Base-by-base conservation (phyloP, 2,329 filamentous ascomycete genomes). In the Ophiostoma quercus region DNA sequence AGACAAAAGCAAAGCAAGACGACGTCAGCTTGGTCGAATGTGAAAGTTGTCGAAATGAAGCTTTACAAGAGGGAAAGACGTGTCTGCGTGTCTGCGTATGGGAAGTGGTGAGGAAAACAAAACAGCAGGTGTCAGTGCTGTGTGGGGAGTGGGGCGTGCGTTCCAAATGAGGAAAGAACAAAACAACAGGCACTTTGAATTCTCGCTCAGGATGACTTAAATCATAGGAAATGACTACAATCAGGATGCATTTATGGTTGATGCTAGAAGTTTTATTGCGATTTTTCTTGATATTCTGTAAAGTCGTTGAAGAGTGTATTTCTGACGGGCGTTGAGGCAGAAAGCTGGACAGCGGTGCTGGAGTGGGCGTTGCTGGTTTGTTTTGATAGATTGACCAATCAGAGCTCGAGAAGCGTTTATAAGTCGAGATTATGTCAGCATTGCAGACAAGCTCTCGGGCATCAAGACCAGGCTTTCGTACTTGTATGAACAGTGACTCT, bases 351-450 rank as follows among this genome's bases (percentile, higher is more conserved):
- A 11, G 29, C 41, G 66, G 69, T 19, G 16, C 11, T 63, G 65
- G 8, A 9, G 51, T 34, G 29, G 25, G 7, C 32, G 32, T 8
- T 34, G 32, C 19, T 2, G 51, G 65, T 70, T 69, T 71, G 70
- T 71, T 71, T 69, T 71, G 70, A 70, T 68, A 2, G 25, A 12
- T 32, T 29, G 47, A 32, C 70, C 70, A 71, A 71, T 71, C 65
- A 69, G 60, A 71, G 4, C 9, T 25, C 29, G 34, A 39, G 51
- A n/a, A 69, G 54, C 54, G 25, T 2, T 19, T 62, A 32, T n/a
- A 11, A 19, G 57, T 47, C 51, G n/a, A 12, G 19, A 1, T 66
- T 66, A 66, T 66, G 37, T 66, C 19, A 66, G 43, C 22, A 29
- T 12, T 57, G 22, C 16, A 7, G n/a, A 8, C 11, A 9, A 22